Percentiles rank a stretch among this genome's conserved stretches.
These are phyloP conservation scores for Suillus spraguei DNA, from an alignment of 768 basidiomycete genomes.

Conservation along the genomic window DNA sequence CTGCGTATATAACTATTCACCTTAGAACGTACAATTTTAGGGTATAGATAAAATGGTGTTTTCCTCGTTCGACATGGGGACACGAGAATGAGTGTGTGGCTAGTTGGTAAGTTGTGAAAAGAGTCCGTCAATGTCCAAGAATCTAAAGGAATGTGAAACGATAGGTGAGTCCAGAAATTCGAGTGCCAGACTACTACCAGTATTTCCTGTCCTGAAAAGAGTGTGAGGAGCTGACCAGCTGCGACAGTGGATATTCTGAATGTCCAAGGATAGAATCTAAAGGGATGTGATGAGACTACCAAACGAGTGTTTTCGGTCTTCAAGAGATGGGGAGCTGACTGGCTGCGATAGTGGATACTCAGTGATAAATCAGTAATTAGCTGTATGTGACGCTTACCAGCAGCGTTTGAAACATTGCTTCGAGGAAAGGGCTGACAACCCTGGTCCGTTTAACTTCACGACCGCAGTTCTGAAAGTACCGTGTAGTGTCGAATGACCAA, in stretches of 20 bases:
- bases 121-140: background rate
- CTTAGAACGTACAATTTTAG: background rate
- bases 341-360: conserved; percentile 8
- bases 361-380: background rate
- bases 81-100: conserved; percentile 1
- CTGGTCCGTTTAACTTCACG: conserved; percentile 55
- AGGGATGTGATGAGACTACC: background rate
- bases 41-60: background rate
- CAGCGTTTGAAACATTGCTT: conserved; percentile 45
- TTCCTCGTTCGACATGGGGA: background rate
- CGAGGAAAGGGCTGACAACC: conserved; percentile 39
- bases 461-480: conserved; percentile 71
- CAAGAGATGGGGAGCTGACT: conserved; percentile 9
- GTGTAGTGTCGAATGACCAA: conserved; percentile 75
- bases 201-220: conserved; percentile 5
- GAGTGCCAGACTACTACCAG: background rate
- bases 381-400: background rate
- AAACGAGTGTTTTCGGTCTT: background rate
- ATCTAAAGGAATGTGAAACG: background rate
- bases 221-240: conserved; percentile 2
- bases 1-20: background rate
- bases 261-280: background rate
- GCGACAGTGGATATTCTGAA: background rate
- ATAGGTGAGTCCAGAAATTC: background rate
- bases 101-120: conserved; percentile 1